Percentiles rank a stretch among this genome's conserved stretches.
Evolutionary conservation across 768 basidiomycete species (phyloP).

Genomic region (Candolleomyces aberdarensis): DNA sequence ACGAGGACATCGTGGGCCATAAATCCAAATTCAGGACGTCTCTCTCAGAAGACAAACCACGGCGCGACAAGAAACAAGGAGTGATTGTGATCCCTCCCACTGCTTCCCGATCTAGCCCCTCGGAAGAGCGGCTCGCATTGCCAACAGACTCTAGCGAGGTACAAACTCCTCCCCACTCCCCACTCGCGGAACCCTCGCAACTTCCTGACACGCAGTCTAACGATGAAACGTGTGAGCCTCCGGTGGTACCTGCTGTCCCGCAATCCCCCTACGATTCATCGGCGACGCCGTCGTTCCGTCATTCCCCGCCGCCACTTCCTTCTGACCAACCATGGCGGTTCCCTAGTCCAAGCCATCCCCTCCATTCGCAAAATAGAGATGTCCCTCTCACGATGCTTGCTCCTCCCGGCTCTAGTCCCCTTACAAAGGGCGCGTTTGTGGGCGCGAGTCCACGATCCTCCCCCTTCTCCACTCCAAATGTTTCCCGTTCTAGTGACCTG

Average conservation of each 20-base stretch:
- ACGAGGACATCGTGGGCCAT: slow-evolving; percentile 30
- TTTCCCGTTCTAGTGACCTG: slow-evolving; percentile 6
- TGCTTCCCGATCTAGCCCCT: neutral
- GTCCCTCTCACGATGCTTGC: slow-evolving; percentile 63
- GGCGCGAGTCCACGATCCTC: slow-evolving; percentile 36
- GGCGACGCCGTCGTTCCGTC: slow-evolving; percentile 72
- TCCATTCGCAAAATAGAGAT: slow-evolving; percentile 63
- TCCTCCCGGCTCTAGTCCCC: slow-evolving; percentile 35
- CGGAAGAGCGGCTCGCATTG: neutral
- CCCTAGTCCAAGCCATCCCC: slow-evolving; percentile 74
- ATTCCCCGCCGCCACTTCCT: slow-evolving; percentile 70
- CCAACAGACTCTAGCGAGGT: neutral
- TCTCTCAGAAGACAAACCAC: slow-evolving; percentile 19
- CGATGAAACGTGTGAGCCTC: slow-evolving; percentile 24
- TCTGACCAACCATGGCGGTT: slow-evolving; percentile 83
- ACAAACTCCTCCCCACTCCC: neutral
- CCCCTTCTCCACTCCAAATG: slow-evolving; percentile 25
- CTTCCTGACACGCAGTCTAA: neutral
- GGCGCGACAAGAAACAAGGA: slow-evolving; percentile 11
- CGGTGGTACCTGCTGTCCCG: slow-evolving; percentile 39
- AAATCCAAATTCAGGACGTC: slow-evolving; percentile 39
- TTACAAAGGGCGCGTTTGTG: slow-evolving; percentile 29
- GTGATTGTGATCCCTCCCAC: neutral
- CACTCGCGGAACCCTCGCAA: slow-evolving; percentile 4
- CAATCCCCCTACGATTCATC: slow-evolving; percentile 77